Evolutionary conservation across 441 rosid species (phyloP).

Genomic region (Populus tomentosa): DNA sequence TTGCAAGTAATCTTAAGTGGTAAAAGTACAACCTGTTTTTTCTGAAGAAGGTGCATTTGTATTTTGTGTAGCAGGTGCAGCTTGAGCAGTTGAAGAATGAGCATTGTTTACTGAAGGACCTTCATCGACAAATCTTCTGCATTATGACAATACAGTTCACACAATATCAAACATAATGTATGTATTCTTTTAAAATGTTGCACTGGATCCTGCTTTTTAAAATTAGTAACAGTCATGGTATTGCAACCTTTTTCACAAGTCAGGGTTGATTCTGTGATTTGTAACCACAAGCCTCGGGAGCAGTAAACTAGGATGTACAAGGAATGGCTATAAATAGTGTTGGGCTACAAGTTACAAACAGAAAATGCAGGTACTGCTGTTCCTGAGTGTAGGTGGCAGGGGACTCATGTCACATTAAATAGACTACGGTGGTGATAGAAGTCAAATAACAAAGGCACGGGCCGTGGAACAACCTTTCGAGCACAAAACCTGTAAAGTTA

Average conservation of each 20-base stretch:
- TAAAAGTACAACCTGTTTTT: constrained; percentile 35
- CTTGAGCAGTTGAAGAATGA: constrained; percentile 19
- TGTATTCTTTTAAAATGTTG: not conserved
- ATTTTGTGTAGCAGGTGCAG: constrained; percentile 25
- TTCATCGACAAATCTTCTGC: constrained; percentile 56
- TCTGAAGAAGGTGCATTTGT: constrained; percentile 18
- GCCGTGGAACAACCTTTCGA: not conserved
- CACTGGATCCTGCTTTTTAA: constrained; percentile 1
- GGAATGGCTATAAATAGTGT: not conserved
- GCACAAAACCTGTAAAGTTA: not conserved
- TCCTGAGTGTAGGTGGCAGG: not conserved
- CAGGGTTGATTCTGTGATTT: not conserved
- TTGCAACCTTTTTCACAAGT: not conserved
- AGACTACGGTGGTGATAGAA: not conserved
- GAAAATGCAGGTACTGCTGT: not conserved
- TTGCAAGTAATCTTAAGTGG: constrained; percentile 6
- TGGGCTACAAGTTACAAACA: not conserved
- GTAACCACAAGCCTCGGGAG: not conserved
- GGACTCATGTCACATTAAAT: not conserved
- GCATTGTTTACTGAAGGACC: constrained; percentile 30
- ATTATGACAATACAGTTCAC: constrained; percentile 7
- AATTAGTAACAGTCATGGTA: not conserved
- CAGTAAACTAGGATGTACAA: not conserved
- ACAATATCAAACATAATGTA: constrained; percentile 5
- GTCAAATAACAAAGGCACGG: too few relatives aligned